Evolutionary conservation across 495 filamentous ascomycete species (phyloP).

Genomic region (Aspergillus diversus): DNA sequence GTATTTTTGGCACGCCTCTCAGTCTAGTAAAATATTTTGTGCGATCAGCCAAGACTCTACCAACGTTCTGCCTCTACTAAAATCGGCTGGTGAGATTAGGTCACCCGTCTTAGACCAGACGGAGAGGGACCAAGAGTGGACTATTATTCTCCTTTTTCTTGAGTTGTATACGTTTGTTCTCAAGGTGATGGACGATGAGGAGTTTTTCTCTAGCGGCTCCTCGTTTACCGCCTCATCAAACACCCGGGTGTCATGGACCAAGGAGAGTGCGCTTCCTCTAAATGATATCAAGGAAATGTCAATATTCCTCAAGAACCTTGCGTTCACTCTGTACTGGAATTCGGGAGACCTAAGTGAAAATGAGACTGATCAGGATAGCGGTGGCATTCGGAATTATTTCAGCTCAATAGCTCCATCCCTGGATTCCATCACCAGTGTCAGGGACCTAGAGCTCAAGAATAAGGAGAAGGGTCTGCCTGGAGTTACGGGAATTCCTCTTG

Average conservation of each 20-base stretch:
- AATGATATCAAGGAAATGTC: slow-evolving; percentile 73
- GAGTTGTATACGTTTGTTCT: slow-evolving; percentile 93
- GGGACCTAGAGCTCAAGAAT: slow-evolving; percentile 41
- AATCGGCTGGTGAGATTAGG: slow-evolving; percentile 34
- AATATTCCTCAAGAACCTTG: slow-evolving; percentile 88
- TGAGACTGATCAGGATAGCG: slow-evolving; percentile 47
- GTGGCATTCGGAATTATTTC: slow-evolving; percentile 62
- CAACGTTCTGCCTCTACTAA: slow-evolving; percentile 60
- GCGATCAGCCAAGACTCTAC: slow-evolving; percentile 62
- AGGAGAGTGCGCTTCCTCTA: slow-evolving; percentile 71
- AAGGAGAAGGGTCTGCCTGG: slow-evolving; percentile 55
- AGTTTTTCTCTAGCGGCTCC: slow-evolving; percentile 50
- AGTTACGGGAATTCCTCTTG: slow-evolving; percentile 72
- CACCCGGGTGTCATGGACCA: slow-evolving; percentile 50
- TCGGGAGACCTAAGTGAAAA: slow-evolving; percentile 65
- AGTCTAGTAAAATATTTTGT: slow-evolving; percentile 66
- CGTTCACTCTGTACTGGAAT: slow-evolving; percentile 88
- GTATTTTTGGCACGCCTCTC: slow-evolving; percentile 85
- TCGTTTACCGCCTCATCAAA: slow-evolving; percentile 40
- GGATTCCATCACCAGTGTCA: slow-evolving; percentile 31
- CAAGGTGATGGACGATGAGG: slow-evolving; percentile 90
- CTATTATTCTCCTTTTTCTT: slow-evolving; percentile 84
- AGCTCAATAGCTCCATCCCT: slow-evolving; percentile 33
- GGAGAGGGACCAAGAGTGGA: slow-evolving; percentile 75
- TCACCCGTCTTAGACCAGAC: slow-evolving; percentile 25